These are phyloP conservation scores for Mucor lusitanicus DNA, from an alignment of 371 early-diverging fungal genomes.

Conservation along the genomic window DNA sequence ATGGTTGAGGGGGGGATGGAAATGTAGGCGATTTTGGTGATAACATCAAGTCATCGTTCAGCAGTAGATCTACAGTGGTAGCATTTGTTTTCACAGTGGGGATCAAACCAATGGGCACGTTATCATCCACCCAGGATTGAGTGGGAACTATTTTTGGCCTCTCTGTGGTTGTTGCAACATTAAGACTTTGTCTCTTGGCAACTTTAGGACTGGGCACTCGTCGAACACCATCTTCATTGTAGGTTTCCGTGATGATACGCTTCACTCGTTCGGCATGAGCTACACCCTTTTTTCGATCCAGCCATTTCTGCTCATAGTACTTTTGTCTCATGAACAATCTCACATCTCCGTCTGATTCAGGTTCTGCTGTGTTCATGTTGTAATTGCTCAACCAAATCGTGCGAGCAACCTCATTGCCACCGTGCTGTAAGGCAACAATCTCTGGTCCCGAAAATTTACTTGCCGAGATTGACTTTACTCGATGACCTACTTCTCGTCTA, in stretches of 20 bases:
- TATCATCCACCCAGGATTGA: slow-evolving; percentile 31
- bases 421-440: slow-evolving; percentile 55
- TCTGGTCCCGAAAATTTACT: slow-evolving; percentile 67
- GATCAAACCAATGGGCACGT: slow-evolving; percentile 28
- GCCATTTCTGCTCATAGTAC: slow-evolving; percentile 52
- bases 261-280: slow-evolving; percentile 32
- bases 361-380: slow-evolving; percentile 28
- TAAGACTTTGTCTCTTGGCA: slow-evolving; percentile 6
- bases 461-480: slow-evolving; percentile 71
- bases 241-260: slow-evolving; percentile 24
- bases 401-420: slow-evolving; percentile 59
- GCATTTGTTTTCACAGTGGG: slow-evolving; percentile 5
- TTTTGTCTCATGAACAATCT: slow-evolving; percentile 50
- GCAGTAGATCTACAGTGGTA: slow-evolving; percentile 6
- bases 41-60: slow-evolving; percentile 14
- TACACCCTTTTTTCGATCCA: slow-evolving; percentile 26
- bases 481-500: slow-evolving; percentile 70
- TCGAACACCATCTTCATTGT: slow-evolving; percentile 25
- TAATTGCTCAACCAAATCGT: slow-evolving; percentile 37
- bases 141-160: slow-evolving; percentile 7
- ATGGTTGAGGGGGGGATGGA: neutral
- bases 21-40: slow-evolving; percentile 19
- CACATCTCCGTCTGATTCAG: slow-evolving; percentile 44
- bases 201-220: neutral
- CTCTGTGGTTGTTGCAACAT: neutral